Evolutionary conservation across 2,329 filamentous ascomycete genomes (phyloP).

Genomic region (Pseudocercospora vitis): DNA sequence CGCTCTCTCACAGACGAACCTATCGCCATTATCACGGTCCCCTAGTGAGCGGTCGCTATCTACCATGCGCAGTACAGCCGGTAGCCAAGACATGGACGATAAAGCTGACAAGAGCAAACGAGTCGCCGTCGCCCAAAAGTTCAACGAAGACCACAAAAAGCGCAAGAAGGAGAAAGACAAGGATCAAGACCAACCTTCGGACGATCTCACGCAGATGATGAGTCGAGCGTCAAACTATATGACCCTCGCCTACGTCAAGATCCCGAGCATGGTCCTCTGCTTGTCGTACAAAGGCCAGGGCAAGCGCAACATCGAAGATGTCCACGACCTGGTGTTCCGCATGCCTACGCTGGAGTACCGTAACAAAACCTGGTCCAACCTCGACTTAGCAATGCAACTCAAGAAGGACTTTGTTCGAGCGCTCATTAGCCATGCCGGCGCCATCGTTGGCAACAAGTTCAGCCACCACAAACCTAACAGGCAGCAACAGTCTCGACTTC

Average conservation of each 20-base stretch:
- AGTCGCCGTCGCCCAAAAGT: constrained; percentile 10
- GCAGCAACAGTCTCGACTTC: constrained; percentile 73
- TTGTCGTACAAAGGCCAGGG: constrained; percentile 95
- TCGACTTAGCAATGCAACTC: constrained; percentile 86
- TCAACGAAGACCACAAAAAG: constrained; percentile 24
- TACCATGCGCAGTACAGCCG: constrained; percentile 30
- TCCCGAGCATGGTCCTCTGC: constrained; percentile 92
- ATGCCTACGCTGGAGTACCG: constrained; percentile 92
- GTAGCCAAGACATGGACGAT: constrained; percentile 26
- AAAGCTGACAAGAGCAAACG: constrained; percentile 37
- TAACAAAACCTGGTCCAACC: constrained; percentile 99
- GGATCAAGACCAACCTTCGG: constrained; percentile 58
- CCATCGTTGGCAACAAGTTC: constrained; percentile 97
- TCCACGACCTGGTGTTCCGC: constrained; percentile 96
- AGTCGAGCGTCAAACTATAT: constrained; percentile 92
- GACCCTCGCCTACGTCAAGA: constrained; percentile 93
- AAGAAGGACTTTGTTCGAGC: constrained; percentile 95
- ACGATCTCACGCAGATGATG: constrained; percentile 97
- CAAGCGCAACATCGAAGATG: constrained; percentile 91
- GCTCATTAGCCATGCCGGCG: constrained; percentile 89
- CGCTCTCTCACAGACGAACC: constrained; percentile 29
- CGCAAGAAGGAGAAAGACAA: constrained; percentile 54
- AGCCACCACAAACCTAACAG: constrained; percentile 80
- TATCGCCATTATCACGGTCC: constrained; percentile 31
- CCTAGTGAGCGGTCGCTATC: constrained; percentile 36